Evolutionary conservation across 768 basidiomycete genomes (phyloP).

Genomic region (Leucocoprinus sp.): DNA sequence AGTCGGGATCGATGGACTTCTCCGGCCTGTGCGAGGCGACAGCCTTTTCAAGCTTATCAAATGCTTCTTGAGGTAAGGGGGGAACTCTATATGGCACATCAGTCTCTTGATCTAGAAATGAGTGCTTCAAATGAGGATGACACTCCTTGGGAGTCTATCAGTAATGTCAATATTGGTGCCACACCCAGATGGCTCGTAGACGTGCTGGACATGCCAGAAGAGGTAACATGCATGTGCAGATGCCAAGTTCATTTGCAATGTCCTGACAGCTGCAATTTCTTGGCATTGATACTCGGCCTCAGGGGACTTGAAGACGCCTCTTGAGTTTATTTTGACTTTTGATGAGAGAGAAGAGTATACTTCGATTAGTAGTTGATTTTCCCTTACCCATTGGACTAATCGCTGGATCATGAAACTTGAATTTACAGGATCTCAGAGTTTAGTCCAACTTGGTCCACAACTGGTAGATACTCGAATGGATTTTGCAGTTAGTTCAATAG

Average conservation of each 20-base stretch:
- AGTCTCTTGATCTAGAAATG: not conserved
- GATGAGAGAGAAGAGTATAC: constrained; percentile 76
- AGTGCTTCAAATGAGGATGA: too few species aligned
- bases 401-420: not conserved
- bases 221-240: constrained; percentile 68
- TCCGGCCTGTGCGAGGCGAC: constrained; percentile 47
- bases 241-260: constrained; percentile 53
- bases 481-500: too few species aligned
- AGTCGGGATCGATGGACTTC: constrained; percentile 54
- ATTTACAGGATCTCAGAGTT: constrained; percentile 25
- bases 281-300: constrained; percentile 24
- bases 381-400: constrained; percentile 50
- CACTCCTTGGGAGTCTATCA: constrained; percentile 71
- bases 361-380: constrained; percentile 55
- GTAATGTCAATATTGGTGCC: not conserved
- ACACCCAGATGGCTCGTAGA: too few species aligned
- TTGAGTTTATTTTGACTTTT: constrained; percentile 54
- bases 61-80: constrained; percentile 29
- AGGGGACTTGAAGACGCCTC: constrained; percentile 49
- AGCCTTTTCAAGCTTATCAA: constrained; percentile 40
- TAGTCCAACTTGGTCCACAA: constrained; percentile 75
- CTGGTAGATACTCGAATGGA: constrained; percentile 50
- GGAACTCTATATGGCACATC: not conserved
- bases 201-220: constrained; percentile 74
- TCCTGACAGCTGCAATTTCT: constrained; percentile 26